Conservation (phyloP, 257 asterid genomes). For the Penstemon eatonii region DNA sequence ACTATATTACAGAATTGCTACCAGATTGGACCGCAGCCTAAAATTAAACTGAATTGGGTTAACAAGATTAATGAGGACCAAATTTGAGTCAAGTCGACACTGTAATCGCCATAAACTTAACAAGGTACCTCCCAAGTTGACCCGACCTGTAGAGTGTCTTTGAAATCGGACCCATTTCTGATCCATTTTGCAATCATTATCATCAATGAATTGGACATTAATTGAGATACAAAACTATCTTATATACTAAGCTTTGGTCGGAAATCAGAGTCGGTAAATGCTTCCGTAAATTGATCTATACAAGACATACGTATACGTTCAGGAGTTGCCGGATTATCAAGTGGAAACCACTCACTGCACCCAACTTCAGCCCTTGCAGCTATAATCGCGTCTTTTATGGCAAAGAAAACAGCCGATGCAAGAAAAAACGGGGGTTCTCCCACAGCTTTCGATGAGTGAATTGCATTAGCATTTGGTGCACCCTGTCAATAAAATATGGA, state of each 20-base stretch:
- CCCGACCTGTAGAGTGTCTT: too few relatives aligned
- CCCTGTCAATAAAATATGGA: constrained; percentile 45
- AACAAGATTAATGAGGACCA: too few relatives aligned
- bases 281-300: constrained; percentile 61
- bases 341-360: constrained; percentile 68
- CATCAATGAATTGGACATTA: too few relatives aligned
- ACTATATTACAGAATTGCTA: too few relatives aligned
- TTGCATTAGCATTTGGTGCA: constrained; percentile 76
- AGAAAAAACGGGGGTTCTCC: constrained; percentile 98
- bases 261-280: constrained; percentile 46
- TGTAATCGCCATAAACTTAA: too few relatives aligned
- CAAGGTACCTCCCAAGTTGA: too few relatives aligned
- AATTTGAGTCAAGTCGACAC: too few relatives aligned
- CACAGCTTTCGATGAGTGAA: constrained; percentile 96
- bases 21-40: too few relatives aligned
- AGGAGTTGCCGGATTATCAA: constrained; percentile 95
- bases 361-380: constrained; percentile 84
- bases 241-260: constrained; percentile 67
- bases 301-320: constrained; percentile 98
- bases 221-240: constrained; percentile 18
- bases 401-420: constrained; percentile 76
- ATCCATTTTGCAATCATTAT: too few relatives aligned
- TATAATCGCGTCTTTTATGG: constrained; percentile 78
- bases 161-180: too few relatives aligned
- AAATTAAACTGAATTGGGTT: too few relatives aligned